These are phyloP conservation scores for Centella asiatica DNA, from an alignment of 129 eudicot genomes.

Conservation along the genomic window DNA sequence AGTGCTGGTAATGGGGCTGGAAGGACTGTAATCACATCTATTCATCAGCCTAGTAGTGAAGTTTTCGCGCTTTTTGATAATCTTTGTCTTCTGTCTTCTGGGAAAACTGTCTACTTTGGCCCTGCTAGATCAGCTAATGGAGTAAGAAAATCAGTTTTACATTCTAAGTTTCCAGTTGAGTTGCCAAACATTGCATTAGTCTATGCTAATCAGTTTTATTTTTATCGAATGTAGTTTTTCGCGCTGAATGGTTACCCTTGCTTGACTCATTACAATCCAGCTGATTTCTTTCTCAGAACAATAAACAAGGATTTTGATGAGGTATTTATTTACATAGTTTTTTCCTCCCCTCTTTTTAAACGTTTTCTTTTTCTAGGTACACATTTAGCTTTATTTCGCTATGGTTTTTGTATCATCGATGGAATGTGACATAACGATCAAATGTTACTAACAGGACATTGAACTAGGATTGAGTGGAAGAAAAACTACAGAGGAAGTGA, in stretches of 20 bases:
- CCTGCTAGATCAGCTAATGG: conserved; percentile 88
- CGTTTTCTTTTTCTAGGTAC: too few relatives aligned
- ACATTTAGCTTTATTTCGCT: too few relatives aligned
- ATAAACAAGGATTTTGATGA: conserved; percentile 96
- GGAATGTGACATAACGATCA: neutral
- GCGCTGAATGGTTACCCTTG: conserved; percentile 96
- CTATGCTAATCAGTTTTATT: neutral
- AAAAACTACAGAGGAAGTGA: conserved; percentile 12
- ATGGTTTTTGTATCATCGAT: too few relatives aligned
- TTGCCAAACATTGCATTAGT: too few relatives aligned
- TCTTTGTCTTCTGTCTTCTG: conserved; percentile 82
- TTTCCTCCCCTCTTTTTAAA: too few relatives aligned
- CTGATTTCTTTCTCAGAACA: conserved; percentile 91
- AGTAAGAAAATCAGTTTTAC: conserved; percentile 26
- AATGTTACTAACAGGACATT: conserved; percentile 18
- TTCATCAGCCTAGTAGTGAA: conserved; percentile 99
- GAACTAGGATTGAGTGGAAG: conserved; percentile 15
- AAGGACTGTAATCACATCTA: conserved; percentile 92
- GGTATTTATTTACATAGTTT: too few relatives aligned
- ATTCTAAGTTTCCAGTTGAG: neutral
- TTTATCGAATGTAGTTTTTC: conserved; percentile 51
- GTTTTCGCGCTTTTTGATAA: conserved; percentile 92
- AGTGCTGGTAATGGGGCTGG: conserved; percentile 87
- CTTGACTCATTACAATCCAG: conserved; percentile 85
- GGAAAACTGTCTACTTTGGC: conserved; percentile 92